Evolutionary conservation across 2,329 filamentous ascomycete genomes (phyloP).

Genomic region (Xylariales sp.): DNA sequence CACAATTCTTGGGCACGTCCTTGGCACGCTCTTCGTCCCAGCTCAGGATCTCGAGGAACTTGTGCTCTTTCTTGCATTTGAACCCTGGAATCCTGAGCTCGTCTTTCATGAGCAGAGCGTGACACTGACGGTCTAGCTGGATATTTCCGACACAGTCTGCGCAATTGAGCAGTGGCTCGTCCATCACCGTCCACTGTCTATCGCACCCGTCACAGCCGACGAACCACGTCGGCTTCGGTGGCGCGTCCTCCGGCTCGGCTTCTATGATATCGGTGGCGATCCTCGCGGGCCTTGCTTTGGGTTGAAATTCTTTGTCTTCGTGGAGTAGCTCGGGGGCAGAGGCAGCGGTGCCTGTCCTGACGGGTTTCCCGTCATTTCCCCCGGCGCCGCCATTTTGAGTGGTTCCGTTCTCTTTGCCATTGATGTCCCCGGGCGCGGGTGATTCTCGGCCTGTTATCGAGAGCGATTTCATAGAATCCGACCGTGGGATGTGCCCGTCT

Average conservation of each 20-base stretch:
- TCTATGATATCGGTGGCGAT: constrained; percentile 30
- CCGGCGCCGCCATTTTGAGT: not conserved
- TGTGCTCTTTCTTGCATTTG: constrained; percentile 43
- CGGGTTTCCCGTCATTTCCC: constrained; percentile 13
- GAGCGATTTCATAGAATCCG: constrained; percentile 8
- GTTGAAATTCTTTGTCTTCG: constrained; percentile 9
- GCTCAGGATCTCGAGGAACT: constrained; percentile 42
- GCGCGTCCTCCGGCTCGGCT: constrained; percentile 22
- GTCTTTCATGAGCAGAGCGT: constrained; percentile 38
- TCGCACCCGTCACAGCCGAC: constrained; percentile 46
- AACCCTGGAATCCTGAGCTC: constrained; percentile 39
- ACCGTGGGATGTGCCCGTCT: not conserved
- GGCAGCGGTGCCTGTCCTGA: constrained; percentile 14
- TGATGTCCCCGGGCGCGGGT: not conserved
- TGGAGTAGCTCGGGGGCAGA: not conserved
- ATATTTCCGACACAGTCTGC: constrained; percentile 45
- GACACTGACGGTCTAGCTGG: constrained; percentile 42
- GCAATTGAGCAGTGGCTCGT: constrained; percentile 44
- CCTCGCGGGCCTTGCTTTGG: not conserved
- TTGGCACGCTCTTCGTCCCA: constrained; percentile 41
- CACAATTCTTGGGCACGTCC: constrained; percentile 41
- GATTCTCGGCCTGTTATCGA: not conserved
- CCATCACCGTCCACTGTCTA: constrained; percentile 42
- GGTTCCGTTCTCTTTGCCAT: constrained; percentile 4
- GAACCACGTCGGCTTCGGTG: constrained; percentile 41